A percentile compares a stretch with the other conserved stretches of the same genome.
Evolutionary conservation across 139 green algal species (phyloP).

Genomic region (Nannochloris sp.): DNA sequence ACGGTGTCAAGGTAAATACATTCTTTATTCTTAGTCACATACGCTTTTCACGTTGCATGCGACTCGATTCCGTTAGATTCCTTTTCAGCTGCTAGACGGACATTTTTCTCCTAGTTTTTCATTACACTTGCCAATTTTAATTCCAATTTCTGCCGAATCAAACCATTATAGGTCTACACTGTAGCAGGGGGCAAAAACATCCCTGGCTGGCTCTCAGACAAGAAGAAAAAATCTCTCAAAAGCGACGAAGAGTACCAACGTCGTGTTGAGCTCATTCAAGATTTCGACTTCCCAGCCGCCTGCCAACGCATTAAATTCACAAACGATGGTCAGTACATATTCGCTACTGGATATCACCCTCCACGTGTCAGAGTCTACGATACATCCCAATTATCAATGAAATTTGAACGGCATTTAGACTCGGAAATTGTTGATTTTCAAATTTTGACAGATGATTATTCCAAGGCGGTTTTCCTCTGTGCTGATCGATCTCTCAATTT

Average conservation of each 20-base stretch:
- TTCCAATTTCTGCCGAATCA: no score
- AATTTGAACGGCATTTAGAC: constrained; percentile 95
- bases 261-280: constrained; percentile 79
- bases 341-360: constrained; percentile 76
- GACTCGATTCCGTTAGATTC: no score
- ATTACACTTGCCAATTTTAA: no score
- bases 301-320: constrained; percentile 81
- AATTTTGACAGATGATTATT: constrained; percentile 90
- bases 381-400: constrained; percentile 85
- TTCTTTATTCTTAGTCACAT: no score
- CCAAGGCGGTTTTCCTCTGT: constrained; percentile 90
- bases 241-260: constrained; percentile 77
- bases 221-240: constrained; percentile 70
- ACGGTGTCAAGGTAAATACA: constrained; percentile 85
- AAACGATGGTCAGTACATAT: constrained; percentile 78
- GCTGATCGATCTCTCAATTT: constrained; percentile 76
- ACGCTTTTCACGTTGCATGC: no score
- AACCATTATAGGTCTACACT: constrained; percentile 88
- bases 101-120: no score
- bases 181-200: constrained; percentile 75
- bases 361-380: constrained; percentile 78
- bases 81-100: no score
- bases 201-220: constrained; percentile 83
- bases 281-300: constrained; percentile 80
- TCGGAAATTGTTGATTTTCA: constrained; percentile 91